These are phyloP conservation scores for Boletus eberwhitei DNA, from an alignment of 768 basidiomycete genomes.

Conservation along the genomic window DNA sequence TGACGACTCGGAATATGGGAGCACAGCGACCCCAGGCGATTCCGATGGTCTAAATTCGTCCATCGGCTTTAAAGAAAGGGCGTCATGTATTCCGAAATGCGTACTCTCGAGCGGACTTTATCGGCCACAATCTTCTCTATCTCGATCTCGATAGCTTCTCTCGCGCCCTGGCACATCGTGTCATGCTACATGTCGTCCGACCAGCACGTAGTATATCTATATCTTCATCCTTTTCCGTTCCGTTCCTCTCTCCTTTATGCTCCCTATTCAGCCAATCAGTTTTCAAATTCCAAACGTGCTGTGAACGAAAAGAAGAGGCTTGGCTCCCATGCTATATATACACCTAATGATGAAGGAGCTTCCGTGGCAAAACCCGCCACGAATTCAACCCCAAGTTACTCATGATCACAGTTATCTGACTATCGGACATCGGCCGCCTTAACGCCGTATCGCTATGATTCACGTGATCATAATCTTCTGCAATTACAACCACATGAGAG, in stretches of 20 bases:
- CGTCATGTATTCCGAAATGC: not conserved
- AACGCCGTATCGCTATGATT: too few relatives aligned
- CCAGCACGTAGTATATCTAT: not conserved
- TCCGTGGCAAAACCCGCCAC: too few relatives aligned
- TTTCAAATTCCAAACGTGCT: not conserved
- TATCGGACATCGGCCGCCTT: too few relatives aligned
- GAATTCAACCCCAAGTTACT: too few relatives aligned
- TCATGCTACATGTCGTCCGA: not conserved
- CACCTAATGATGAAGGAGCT: too few relatives aligned
- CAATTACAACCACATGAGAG: too few relatives aligned
- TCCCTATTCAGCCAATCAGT: not conserved
- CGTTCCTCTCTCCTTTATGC: not conserved
- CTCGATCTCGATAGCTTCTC: not conserved
- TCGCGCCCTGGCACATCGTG: too few relatives aligned
- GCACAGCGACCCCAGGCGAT: conserved; percentile 11
- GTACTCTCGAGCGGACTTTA: not conserved
- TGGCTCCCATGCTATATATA: too few relatives aligned
- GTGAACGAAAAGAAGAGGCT: not conserved
- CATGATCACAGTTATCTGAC: too few relatives aligned
- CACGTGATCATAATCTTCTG: too few relatives aligned
- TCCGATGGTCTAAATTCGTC: conserved; percentile 18
- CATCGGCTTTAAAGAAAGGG: not conserved
- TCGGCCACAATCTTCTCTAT: not conserved
- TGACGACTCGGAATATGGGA: not conserved
- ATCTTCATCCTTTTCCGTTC: not conserved